Base-by-base conservation (phyloP, 1,139 yeast species). In the Magnusiomyces tetraspermus region DNA sequence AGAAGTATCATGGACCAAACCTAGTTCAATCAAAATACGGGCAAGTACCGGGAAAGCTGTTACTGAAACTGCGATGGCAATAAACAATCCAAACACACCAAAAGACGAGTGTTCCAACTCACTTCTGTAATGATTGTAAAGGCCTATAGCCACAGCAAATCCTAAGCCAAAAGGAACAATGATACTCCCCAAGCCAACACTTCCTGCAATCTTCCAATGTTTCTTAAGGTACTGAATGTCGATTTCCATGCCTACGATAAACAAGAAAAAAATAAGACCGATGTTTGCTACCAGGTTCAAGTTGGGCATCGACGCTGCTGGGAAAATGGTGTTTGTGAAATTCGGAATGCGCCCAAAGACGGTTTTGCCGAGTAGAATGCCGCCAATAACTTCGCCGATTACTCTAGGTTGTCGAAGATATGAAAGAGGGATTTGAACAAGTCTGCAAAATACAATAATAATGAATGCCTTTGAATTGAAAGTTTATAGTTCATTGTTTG, bases 41-140 rank as follows among this genome's bases (percentile, higher is more conserved):
- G 87, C 90, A 59, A 85, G 71, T 5, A 85, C 95, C 0, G 95
- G 95, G 67, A 85, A 82, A 0, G 94, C 95, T 1, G 95, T 85
- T 58, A 85, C 83, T 58, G 90, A 80, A 72, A 84, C 75, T 1
- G 95, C 90, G 21, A 83, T 88, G 3, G 90, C 89, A 50, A 84
- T 80, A 59, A 84, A 85, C 17, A 83, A 83, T 81, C 82, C 79
- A 60, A 76, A 84, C 0, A 87, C 82, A n/a, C 88, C 81, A 63
- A 83, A 84, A 54, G 78, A 70, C 45, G 80, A 72, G 8, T 63
- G 62, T 19, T 65, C 73, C 26, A 66, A 60, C 44, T 72, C 66
- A 11, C 58, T 59, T 24, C 59, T 57, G 63, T 82, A 84, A 37
- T 78, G 73, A 38, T 80, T 70, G 67, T 80, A 84, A 42, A 85